Percentiles rank a stretch among this genome's conserved stretches.
phyloP scores from a whole-genome alignment of 164 flowering plant genomes.

The Kingdonia uniflora region DNA sequence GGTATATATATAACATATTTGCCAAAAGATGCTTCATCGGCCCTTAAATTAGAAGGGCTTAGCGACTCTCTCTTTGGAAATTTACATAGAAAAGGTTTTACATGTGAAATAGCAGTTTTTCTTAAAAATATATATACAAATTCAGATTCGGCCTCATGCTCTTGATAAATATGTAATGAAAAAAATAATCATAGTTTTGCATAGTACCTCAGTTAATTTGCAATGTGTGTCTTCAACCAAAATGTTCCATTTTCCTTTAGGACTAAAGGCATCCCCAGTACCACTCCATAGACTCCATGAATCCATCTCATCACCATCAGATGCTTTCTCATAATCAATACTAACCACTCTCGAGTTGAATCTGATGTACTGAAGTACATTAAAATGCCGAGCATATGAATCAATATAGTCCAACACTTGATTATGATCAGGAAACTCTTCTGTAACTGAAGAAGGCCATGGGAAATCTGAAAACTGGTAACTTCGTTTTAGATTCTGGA shows the following conservation, averaged over 20 bases:
- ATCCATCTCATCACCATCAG: constrained; percentile 19
- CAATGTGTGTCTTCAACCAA: constrained; percentile 18
- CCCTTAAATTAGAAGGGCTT: no score
- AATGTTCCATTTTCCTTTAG: constrained; percentile 26
- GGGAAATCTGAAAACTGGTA: constrained; percentile 63
- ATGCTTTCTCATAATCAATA: constrained; percentile 25
- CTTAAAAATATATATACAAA: no score
- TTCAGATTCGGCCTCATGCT: no score
- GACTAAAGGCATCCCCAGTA: constrained; percentile 25
- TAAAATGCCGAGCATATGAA: constrained; percentile 32
- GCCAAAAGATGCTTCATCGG: no score
- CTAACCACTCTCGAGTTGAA: constrained; percentile 27
- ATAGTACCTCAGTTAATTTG: constrained; percentile 8
- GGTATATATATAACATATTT: no score
- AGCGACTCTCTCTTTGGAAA: no score
- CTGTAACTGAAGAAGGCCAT: constrained; percentile 42
- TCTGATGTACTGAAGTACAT: constrained; percentile 20
- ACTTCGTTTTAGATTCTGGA: constrained; percentile 35
- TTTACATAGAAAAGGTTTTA: no score
- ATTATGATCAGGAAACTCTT: constrained; percentile 26
- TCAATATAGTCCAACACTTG: constrained; percentile 42
- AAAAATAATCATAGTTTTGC: no score
- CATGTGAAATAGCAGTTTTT: no score
- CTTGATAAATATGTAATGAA: no score
- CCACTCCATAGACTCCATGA: constrained; percentile 35